A percentile compares a stretch with the other conserved stretches of the same genome.
Evolutionary conservation across 352 stramenopile genomes (phyloP).

Genomic region (Globisporangium cederbergense): DNA sequence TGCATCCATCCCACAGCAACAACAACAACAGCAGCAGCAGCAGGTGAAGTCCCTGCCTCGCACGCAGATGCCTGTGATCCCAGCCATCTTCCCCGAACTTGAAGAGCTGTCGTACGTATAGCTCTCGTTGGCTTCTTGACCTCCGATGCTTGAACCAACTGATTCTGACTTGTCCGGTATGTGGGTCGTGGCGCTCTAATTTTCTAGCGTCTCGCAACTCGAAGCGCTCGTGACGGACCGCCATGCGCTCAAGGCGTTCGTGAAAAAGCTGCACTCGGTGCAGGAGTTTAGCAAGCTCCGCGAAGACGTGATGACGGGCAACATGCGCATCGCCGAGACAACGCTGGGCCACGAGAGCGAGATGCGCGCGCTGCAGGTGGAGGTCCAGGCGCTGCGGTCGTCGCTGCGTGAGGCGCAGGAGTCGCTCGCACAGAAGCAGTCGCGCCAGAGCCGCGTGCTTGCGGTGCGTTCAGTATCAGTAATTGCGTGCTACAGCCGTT

Average conservation of each 20-base stretch:
- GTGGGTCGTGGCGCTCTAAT: not conserved
- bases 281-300: constrained; percentile 70
- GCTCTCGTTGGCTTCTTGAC: not conserved
- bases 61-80: constrained; percentile 74
- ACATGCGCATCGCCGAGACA: constrained; percentile 70
- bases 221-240: constrained; percentile 62
- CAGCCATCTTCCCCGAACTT: constrained; percentile 65
- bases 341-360: constrained; percentile 57
- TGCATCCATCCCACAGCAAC: not conserved
- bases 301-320: constrained; percentile 74
- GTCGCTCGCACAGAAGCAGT: constrained; percentile 62
- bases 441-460: constrained; percentile 60
- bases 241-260: constrained; percentile 56
- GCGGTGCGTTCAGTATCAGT: constrained; percentile 34
- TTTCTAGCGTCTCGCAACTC: constrained; percentile 37
- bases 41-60: constrained; percentile 46
- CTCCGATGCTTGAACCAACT: not conserved
- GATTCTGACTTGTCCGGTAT: not conserved
- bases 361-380: constrained; percentile 44
- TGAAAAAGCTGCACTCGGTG: constrained; percentile 54
- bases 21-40: constrained; percentile 20
- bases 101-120: constrained; percentile 74
- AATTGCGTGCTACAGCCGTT: not conserved
- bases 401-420: constrained; percentile 53
- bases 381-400: constrained; percentile 45